Conservation (phyloP, 2,329 filamentous ascomycete species). For the Botrytis paeoniae region DNA sequence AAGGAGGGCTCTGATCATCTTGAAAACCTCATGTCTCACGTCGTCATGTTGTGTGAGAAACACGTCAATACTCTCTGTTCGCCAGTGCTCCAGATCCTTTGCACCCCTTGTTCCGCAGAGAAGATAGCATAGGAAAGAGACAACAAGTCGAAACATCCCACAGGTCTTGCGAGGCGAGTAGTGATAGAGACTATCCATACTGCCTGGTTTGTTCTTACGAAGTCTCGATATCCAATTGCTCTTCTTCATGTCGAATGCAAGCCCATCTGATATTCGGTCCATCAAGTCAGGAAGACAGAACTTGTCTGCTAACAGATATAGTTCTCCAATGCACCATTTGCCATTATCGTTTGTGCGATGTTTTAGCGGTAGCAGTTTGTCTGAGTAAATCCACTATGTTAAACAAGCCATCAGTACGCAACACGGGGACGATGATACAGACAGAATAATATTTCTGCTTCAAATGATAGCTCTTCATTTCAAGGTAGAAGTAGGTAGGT, state of each 20-base stretch:
- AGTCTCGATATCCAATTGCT: not conserved
- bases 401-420: not conserved
- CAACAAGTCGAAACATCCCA: not conserved
- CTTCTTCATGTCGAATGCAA: too few relatives aligned
- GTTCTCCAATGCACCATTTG: not conserved
- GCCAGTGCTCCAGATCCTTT: too few relatives aligned
- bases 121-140: not conserved
- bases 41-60: not conserved
- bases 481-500: not conserved
- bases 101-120: too few relatives aligned
- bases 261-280: not conserved
- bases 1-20: not conserved
- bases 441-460: not conserved
- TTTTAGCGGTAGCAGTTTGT: not conserved
- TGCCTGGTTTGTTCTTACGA: rapidly evolving
- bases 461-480: not conserved
- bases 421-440: too few relatives aligned
- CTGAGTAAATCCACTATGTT: constrained; percentile 19
- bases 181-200: not conserved
- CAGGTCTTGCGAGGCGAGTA: too few relatives aligned
- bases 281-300: not conserved
- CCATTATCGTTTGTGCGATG: rapidly evolving
- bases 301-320: constrained; percentile 11
- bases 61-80: too few relatives aligned
- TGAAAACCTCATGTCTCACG: not conserved